These are phyloP conservation scores for Chlorella ohadii DNA, from an alignment of 139 green algal species.

Conservation along the genomic window DNA sequence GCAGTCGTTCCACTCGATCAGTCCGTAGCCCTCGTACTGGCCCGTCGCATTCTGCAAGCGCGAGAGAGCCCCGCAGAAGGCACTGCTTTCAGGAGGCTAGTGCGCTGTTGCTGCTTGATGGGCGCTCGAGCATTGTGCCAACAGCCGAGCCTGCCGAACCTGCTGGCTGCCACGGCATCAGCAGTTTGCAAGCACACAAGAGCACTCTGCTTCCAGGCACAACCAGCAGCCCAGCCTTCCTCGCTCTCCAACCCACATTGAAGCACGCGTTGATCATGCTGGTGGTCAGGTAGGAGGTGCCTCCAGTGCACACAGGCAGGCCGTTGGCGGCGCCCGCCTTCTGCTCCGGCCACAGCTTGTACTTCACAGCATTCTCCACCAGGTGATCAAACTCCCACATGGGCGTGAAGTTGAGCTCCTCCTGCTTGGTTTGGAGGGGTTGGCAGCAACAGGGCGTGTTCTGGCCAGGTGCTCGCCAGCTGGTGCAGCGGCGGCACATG, in stretches of 20 bases:
- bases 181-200: too few relatives aligned
- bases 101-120: too few relatives aligned
- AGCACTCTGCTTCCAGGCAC: not conserved
- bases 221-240: not conserved
- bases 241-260: not conserved
- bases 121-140: too few relatives aligned
- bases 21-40: constrained; percentile 1
- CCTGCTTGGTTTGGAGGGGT: too few relatives aligned
- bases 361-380: constrained; percentile 6
- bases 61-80: not conserved
- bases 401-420: constrained; percentile 13
- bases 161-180: too few relatives aligned
- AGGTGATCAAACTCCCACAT: constrained; percentile 22
- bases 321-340: too few relatives aligned
- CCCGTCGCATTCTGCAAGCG: not conserved
- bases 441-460: not conserved
- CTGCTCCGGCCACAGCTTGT: constrained; percentile 4
- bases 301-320: not conserved
- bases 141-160: too few relatives aligned
- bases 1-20: too few relatives aligned
- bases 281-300: not conserved
- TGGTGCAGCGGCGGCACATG: not conserved
- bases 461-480: too few relatives aligned
- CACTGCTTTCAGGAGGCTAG: too few relatives aligned
- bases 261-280: not conserved